Evolutionary conservation across 2,329 filamentous ascomycete genomes (phyloP), one percentile per base, ranked within the genome.

Genomic region (Cladosporium sp.): DNA sequence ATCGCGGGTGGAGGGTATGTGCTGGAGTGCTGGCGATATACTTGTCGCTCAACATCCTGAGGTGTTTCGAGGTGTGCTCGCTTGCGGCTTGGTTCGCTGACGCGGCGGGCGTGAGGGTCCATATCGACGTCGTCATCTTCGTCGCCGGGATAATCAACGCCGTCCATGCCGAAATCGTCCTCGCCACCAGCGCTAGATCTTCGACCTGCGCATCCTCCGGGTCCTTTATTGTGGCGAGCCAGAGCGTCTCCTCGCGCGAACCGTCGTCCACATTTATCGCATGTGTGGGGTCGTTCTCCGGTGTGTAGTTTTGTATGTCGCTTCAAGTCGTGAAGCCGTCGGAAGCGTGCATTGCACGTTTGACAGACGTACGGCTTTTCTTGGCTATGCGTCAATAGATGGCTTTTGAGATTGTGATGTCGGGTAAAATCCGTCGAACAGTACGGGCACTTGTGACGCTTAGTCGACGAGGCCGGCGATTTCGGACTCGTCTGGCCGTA

Each of bases 321-420:
- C 74, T 98, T 98, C 59, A 98, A 73, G 66, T 98, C 93, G 67
- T 98, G 93, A 48, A 97, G 77, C 58, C 93, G 84, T 52, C 93
- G 83, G 71, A 98, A 98, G 49, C 92, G 84, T 70, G 93, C 88
- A 62, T 92, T 83, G 68, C 93, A 98, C n/a, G 88, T 89, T 57
- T 89, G 85, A 67, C 93, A 98, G 28, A 93, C 82, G 66, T 93
- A 98, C 0, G 93, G 93, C 72, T 98, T 98, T 70, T 98, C 93
- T 76, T 98, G 92, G 64, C 91, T 96, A 70, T 97, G 93, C 0
- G 93, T 97, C 67, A 98, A 81, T 53, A 98, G 80, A 73, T 98
- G 93, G 61, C 90, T 96, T 74, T 97, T 98, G 28, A 97, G 80
- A 65, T 98, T 97, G 68, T 97, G 93, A 67, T 97, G 93, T 42